phyloP scores from a whole-genome alignment of 2,329 filamentous ascomycete genomes.

The Aspergillus cejpii region DNA sequence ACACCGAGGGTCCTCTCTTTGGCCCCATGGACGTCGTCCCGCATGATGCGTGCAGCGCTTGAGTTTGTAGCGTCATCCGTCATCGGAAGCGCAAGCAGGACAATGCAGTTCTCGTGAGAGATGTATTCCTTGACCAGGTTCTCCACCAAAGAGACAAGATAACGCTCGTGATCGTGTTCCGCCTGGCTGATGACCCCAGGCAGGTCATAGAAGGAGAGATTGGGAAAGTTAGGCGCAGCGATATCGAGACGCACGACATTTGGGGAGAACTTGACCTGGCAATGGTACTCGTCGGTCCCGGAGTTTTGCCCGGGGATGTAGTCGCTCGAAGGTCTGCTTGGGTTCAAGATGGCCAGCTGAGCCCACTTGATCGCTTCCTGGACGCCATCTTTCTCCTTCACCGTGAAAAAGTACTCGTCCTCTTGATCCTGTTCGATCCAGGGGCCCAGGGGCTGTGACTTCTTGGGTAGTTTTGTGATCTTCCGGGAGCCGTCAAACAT shows the following conservation, averaged over 20 bases:
- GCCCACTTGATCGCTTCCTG: conserved; percentile 65
- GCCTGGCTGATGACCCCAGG: conserved; percentile 73
- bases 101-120: conserved; percentile 60
- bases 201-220: conserved; percentile 76
- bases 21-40: conserved; percentile 48
- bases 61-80: conserved; percentile 72
- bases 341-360: conserved; percentile 70
- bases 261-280: conserved; percentile 65
- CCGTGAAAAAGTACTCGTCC: conserved; percentile 55
- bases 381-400: conserved; percentile 57
- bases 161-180: conserved; percentile 56
- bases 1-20: conserved; percentile 62
- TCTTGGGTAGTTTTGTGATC: conserved; percentile 46
- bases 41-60: conserved; percentile 60
- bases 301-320: conserved; percentile 50
- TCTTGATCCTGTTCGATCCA: conserved; percentile 52
- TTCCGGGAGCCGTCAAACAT: conserved; percentile 38
- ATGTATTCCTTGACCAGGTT: conserved; percentile 67
- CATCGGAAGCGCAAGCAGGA: conserved; percentile 71
- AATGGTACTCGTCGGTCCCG: conserved; percentile 23
- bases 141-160: conserved; percentile 64
- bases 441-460: conserved; percentile 53
- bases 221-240: conserved; percentile 61
- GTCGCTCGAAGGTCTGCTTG: conserved; percentile 46
- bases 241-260: conserved; percentile 76